Evolutionary conservation across 2,329 filamentous ascomycete species (phyloP).

Genomic region (Immersiporthe knoxdaviesiana): DNA sequence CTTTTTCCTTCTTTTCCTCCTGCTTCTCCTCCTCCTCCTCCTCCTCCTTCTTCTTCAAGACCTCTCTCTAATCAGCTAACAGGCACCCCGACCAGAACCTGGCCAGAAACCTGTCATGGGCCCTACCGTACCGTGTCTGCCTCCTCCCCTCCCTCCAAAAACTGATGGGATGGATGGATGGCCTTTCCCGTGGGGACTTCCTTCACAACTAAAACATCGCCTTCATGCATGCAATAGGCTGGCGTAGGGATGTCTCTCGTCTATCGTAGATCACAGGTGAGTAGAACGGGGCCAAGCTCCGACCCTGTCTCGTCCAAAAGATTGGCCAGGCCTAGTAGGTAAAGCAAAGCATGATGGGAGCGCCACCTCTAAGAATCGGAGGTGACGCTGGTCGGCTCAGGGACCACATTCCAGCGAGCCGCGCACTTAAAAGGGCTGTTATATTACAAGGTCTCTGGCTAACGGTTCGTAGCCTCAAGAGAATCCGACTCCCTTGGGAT

Average conservation of each 20-base stretch:
- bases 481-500: conserved; percentile 21
- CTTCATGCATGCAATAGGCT: conserved; percentile 31
- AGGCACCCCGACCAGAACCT: background rate
- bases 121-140: background rate
- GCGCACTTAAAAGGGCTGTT: conserved; percentile 21
- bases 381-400: conserved; percentile 25
- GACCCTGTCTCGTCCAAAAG: conserved; percentile 12
- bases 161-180: background rate
- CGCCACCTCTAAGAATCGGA: conserved; percentile 30
- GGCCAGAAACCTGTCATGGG: background rate
- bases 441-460: conserved; percentile 25
- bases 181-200: background rate
- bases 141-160: no score
- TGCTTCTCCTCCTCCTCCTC: no score
- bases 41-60: background rate
- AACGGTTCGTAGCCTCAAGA: conserved; percentile 14
- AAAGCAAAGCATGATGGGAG: conserved; percentile 15
- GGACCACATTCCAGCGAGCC: conserved; percentile 29
- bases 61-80: background rate
- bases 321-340: conserved; percentile 20
- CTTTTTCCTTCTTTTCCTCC: background rate
- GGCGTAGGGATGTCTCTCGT: conserved; percentile 30
- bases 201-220: conserved; percentile 28
- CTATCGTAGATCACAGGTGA: conserved; percentile 22
- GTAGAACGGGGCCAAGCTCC: conserved; percentile 23